Percentiles rank a stretch among this genome's conserved stretches.
Conservation (phyloP, 192 early-diverging fungal genomes). For the Entomortierella chlamydospora region DNA sequence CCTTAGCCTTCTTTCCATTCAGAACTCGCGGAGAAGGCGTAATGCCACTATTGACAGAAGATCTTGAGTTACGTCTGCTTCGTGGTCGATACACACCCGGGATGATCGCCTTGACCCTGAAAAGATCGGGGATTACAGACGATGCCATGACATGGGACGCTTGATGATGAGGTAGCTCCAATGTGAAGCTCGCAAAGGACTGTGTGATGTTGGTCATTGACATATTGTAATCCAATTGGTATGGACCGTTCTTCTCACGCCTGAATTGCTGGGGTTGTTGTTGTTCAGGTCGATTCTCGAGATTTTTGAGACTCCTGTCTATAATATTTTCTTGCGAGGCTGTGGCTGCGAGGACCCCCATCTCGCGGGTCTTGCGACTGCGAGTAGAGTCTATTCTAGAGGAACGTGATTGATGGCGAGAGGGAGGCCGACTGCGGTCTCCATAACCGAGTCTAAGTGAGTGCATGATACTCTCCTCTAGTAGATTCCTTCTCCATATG, state of each 20-base stretch:
- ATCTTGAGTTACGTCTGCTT: constrained; percentile 25
- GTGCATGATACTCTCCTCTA: constrained; percentile 54
- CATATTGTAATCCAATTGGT: constrained; percentile 29
- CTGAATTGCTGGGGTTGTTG: constrained; percentile 6
- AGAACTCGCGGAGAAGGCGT: constrained; percentile 24
- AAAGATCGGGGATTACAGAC: constrained; percentile 30
- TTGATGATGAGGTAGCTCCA: constrained; percentile 41
- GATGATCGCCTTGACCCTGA: constrained; percentile 22
- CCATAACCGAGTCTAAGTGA: constrained; percentile 41
- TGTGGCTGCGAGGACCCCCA: constrained; percentile 27
- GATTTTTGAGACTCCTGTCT: constrained; percentile 14
- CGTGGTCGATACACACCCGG: not conserved
- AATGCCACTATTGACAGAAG: constrained; percentile 1
- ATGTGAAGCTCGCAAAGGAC: constrained; percentile 33
- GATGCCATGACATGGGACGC: constrained; percentile 26
- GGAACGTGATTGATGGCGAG: constrained; percentile 9
- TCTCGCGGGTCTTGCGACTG: constrained; percentile 32
- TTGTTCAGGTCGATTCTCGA: constrained; percentile 1
- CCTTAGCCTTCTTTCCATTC: constrained; percentile 14
- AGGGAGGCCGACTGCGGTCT: constrained; percentile 31
- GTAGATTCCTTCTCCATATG: constrained; percentile 40
- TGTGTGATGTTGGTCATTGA: constrained; percentile 49
- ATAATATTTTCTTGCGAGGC: constrained; percentile 28
- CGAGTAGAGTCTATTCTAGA: constrained; percentile 21
- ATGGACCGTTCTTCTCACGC: constrained; percentile 28